Evolutionary conservation across 768 basidiomycete genomes (phyloP).

Genomic region (Boletus bicolor): DNA sequence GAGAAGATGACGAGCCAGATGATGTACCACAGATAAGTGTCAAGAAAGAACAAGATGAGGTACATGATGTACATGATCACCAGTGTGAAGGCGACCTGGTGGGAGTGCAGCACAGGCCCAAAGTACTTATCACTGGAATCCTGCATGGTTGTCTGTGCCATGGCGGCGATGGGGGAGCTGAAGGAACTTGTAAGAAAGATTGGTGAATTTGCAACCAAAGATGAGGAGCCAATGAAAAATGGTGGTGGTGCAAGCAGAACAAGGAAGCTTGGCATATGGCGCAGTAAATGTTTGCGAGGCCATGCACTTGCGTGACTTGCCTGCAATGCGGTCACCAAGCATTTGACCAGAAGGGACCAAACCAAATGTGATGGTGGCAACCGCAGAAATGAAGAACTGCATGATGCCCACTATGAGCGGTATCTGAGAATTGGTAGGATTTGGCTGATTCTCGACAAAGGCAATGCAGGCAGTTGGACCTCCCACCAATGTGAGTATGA

Average conservation of each 20-base stretch:
- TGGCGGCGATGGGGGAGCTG: constrained; percentile 91
- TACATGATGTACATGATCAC: too few species aligned
- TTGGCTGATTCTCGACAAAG: constrained; percentile 65
- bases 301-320: constrained; percentile 97
- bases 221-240: too few species aligned
- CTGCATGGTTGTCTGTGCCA: constrained; percentile 93
- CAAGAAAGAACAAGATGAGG: too few species aligned
- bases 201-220: constrained; percentile 95
- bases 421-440: constrained; percentile 50
- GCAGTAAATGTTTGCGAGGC: constrained; percentile 99
- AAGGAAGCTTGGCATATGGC: constrained; percentile 80
- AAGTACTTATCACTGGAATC: constrained; percentile 85
- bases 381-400: constrained; percentile 88
- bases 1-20: too few species aligned
- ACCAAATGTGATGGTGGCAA: constrained; percentile 78
- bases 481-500: constrained; percentile 88
- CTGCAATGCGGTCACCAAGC: constrained; percentile 98
- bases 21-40: too few species aligned
- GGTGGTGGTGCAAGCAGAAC: constrained; percentile 75
- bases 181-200: constrained; percentile 99
- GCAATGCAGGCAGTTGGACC: constrained; percentile 95
- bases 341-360: constrained; percentile 94
- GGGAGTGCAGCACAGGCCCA: constrained; percentile 75
- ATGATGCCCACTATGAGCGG: constrained; percentile 91
- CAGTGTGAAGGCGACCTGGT: constrained; percentile 90